Base-by-base conservation (phyloP, 495 filamentous ascomycete genomes). In the Hypoxylon fragiforme region DNA sequence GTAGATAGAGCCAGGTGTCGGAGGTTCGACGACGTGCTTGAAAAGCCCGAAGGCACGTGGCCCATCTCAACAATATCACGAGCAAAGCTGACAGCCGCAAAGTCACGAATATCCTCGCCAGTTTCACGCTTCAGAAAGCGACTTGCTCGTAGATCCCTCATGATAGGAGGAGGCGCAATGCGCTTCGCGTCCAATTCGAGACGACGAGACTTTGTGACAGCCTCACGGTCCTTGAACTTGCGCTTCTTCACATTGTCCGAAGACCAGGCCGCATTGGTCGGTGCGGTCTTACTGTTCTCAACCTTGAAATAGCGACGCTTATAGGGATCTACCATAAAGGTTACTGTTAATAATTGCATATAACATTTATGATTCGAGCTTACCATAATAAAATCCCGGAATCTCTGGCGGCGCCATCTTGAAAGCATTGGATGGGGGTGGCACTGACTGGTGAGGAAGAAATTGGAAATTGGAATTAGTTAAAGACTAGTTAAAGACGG, bases 281-380 rank as follows among this genome's bases (percentile, higher is more conserved):
- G 70, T 5, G 73, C 69, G 0, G 69, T 72, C n/a, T 35, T 46
- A 47, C 64, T 50, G 38, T 56, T 49, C 58, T 77, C 70, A 34
- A 81, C 66, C 44, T 71, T 74, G 64, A 80, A 82, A 60, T 80
- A 81, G 13, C 73, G 75, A 16, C 60, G 48, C 54, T 72, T 79
- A 12, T 59, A 65, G 3, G 54, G 13, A 44, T 81, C 79, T 78
- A 38, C 7, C 0, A 48, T 19, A 22, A 40, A 44, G 16, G 30
- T 13, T 1, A 44, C 22, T 8, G 14, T 49, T 31, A 47, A 38
- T 21, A n/a, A n/a, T n/a, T n/a, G n/a, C n/a, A n/a, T n/a, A n/a
- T n/a, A n/a, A n/a, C n/a, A n/a, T n/a, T n/a, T n/a, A n/a, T n/a
- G n/a, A n/a, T n/a, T n/a, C n/a, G n/a, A 36, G 37, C 47, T 43